Conservation (phyloP, 805 yeast species). For the Suhomyces faveliae region DNA sequence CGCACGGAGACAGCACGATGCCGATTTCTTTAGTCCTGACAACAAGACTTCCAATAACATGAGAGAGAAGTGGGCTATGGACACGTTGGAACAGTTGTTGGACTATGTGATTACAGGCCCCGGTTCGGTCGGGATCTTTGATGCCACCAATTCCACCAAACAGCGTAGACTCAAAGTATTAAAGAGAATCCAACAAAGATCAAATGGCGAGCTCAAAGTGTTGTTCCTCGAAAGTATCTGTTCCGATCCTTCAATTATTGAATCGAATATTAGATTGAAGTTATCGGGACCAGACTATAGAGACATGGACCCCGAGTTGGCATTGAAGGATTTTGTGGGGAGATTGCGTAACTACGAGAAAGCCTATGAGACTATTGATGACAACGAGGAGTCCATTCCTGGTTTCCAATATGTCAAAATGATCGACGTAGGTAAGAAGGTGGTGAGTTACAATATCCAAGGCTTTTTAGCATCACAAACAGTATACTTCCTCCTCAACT, state of each 20-base stretch:
- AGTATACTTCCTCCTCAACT: conserved; percentile 77
- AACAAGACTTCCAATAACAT: conserved; percentile 61
- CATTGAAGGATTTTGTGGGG: conserved; percentile 77
- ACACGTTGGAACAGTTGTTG: conserved; percentile 78
- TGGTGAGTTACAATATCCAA: conserved; percentile 86
- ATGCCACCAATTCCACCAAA: conserved; percentile 78
- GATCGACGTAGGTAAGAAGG: conserved; percentile 94
- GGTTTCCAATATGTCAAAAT: conserved; percentile 85
- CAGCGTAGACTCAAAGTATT: conserved; percentile 59
- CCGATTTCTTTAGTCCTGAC: conserved; percentile 82
- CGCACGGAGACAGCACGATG: conserved; percentile 53
- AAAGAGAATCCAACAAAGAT: conserved; percentile 53
- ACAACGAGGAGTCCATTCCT: conserved; percentile 62
- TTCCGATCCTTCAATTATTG: conserved; percentile 73
- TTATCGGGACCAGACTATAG: conserved; percentile 91
- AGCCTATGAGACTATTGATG: conserved; percentile 90
- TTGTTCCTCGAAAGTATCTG: conserved; percentile 86
- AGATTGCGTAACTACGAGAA: conserved; percentile 79
- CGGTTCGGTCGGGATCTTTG: conserved; percentile 91
- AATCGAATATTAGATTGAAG: conserved; percentile 79
- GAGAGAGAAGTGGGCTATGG: conserved; percentile 95
- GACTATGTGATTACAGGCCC: conserved; percentile 77
- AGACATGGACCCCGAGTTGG: conserved; percentile 77
- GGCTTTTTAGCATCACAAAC: conserved; percentile 90
- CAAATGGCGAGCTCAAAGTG: conserved; percentile 67